These are phyloP conservation scores for Chalciporus chontae DNA, from an alignment of 768 basidiomycete genomes.

Conservation along the genomic window DNA sequence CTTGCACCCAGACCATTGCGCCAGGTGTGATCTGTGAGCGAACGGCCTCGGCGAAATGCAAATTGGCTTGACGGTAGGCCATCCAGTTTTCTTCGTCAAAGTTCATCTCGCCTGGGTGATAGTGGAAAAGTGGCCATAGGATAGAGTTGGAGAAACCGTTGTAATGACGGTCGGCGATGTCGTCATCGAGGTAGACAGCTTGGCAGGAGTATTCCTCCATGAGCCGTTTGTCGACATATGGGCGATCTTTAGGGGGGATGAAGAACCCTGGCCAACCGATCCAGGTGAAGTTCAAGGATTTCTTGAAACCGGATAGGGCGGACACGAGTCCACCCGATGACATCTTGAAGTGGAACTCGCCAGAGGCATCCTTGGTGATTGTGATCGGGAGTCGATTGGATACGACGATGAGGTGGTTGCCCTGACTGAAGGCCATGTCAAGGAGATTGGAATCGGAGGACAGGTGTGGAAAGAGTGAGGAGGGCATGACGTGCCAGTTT, in stretches of 20 bases:
- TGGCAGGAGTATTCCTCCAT: slow-evolving; percentile 96
- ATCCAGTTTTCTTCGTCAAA: slow-evolving; percentile 99
- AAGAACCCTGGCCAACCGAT: slow-evolving; percentile 94
- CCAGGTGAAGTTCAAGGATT: slow-evolving; percentile 97
- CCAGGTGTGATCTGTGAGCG: slow-evolving; percentile 74
- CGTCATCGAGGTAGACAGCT: slow-evolving; percentile 96
- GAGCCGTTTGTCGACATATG: slow-evolving; percentile 85
- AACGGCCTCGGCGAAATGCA: slow-evolving; percentile 90
- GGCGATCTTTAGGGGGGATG: slow-evolving; percentile 91
- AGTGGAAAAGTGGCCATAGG: slow-evolving; percentile 99
- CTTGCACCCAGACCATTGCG: slow-evolving; percentile 99
- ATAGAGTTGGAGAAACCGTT: slow-evolving; percentile 99
- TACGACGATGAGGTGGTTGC: slow-evolving; percentile 86
- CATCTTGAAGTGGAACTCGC: slow-evolving; percentile 99
- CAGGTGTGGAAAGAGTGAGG: slow-evolving; percentile 24
- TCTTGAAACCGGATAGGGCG: slow-evolving; percentile 96
- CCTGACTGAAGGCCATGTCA: slow-evolving; percentile 46
- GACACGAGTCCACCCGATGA: slow-evolving; percentile 97
- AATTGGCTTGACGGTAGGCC: slow-evolving; percentile 95
- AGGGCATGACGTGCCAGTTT: slow-evolving; percentile 16
- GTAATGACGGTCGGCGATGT: slow-evolving; percentile 97
- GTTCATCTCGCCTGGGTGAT: slow-evolving; percentile 99
- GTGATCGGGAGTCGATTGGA: slow-evolving; percentile 95
- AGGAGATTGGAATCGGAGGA: slow-evolving; percentile 27
- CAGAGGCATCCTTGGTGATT: slow-evolving; percentile 87